phyloP scores from a whole-genome alignment of 1,284 basidiomycete species.

The Phellopilus nigrolimitatus region DNA sequence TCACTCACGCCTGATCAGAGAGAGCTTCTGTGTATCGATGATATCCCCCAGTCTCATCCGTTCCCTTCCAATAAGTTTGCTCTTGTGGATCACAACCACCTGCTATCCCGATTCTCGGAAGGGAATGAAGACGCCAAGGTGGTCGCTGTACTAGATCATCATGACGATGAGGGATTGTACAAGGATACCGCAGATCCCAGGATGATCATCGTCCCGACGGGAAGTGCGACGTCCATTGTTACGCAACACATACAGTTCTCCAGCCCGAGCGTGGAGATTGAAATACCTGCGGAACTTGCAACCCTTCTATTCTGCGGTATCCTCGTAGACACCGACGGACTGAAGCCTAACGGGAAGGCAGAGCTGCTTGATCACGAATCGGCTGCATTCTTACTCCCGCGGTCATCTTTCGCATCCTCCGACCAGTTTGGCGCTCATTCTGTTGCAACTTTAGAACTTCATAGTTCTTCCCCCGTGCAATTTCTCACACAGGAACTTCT shows the following conservation, averaged over 20 bases:
- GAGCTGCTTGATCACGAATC: constrained; percentile 56
- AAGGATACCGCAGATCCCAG: constrained; percentile 59
- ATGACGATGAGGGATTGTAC: constrained; percentile 79
- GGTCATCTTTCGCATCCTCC: constrained; percentile 33
- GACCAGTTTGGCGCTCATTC: background rate
- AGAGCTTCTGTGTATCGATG: constrained; percentile 56
- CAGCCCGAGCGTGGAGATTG: constrained; percentile 28
- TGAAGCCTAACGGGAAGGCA: constrained; percentile 77
- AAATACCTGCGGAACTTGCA: constrained; percentile 57
- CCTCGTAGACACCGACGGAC: constrained; percentile 77
- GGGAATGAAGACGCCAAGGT: constrained; percentile 48
- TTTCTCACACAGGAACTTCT: constrained; percentile 48
- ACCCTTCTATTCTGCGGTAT: constrained; percentile 78
- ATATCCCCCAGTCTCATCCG: constrained; percentile 40
- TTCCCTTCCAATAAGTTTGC: constrained; percentile 67
- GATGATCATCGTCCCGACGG: constrained; percentile 56
- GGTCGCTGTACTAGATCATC: constrained; percentile 87
- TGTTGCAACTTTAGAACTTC: constrained; percentile 9
- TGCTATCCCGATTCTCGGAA: constrained; percentile 48
- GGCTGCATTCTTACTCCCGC: constrained; percentile 53
- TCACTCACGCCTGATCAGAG: constrained; percentile 42
- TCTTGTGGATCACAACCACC: constrained; percentile 86
- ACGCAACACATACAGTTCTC: constrained; percentile 42
- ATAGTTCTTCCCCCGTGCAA: constrained; percentile 38
- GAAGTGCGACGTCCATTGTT: constrained; percentile 80